phyloP scores from a whole-genome alignment of 1,284 basidiomycete species.

The Sporisorium exsertum region DNA sequence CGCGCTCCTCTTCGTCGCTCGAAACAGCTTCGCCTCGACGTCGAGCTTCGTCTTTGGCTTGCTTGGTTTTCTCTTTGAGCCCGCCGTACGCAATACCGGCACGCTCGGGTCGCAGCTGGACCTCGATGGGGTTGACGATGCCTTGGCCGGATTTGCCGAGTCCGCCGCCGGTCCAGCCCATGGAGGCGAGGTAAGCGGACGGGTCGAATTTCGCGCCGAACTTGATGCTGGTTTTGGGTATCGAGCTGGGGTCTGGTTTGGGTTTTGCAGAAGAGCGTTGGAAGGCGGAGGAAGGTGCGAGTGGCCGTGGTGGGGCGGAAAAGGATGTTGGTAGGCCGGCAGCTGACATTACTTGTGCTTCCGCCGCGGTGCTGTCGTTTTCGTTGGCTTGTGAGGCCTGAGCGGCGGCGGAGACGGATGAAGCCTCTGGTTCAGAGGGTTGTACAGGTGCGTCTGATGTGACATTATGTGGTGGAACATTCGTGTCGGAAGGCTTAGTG shows the following conservation, averaged over 20 bases:
- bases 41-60: slow-evolving; percentile 56
- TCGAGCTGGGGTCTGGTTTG: background rate
- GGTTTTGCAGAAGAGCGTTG: slow-evolving; percentile 10
- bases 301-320: slow-evolving; percentile 10
- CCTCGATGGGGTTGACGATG: slow-evolving; percentile 67
- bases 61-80: slow-evolving; percentile 64
- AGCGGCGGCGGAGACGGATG: background rate
- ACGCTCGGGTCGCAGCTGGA: slow-evolving; percentile 63
- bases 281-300: slow-evolving; percentile 37
- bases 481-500: slow-evolving; percentile 18
- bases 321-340: slow-evolving; percentile 38
- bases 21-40: slow-evolving; percentile 47
- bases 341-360: slow-evolving; percentile 8
- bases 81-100: slow-evolving; percentile 68
- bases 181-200: slow-evolving; percentile 60
- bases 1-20: slow-evolving; percentile 46
- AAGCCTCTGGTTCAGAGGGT: background rate
- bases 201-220: slow-evolving; percentile 64
- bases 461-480: slow-evolving; percentile 9
- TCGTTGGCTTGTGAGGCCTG: background rate
- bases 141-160: slow-evolving; percentile 65
- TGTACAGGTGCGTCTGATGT: background rate
- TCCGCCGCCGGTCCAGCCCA: slow-evolving; percentile 69
- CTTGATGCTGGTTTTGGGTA: slow-evolving; percentile 36
- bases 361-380: background rate